phyloP scores from a whole-genome alignment of 164 flowering plant genomes.

The Chimonanthus salicifolius region DNA sequence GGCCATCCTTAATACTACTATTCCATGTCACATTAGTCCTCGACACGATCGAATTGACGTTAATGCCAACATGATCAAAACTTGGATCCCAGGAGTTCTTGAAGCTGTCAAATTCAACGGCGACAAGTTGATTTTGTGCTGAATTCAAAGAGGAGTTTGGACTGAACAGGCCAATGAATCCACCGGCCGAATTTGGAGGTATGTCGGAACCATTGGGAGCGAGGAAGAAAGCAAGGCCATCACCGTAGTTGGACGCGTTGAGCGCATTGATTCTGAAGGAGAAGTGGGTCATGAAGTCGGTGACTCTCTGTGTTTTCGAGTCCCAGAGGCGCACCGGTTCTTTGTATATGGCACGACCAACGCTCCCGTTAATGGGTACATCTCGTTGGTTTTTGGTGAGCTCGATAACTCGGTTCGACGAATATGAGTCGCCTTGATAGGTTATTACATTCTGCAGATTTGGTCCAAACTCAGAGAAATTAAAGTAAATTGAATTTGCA shows the following conservation, averaged over 20 bases:
- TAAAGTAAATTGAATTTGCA: not conserved
- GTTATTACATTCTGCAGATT: not conserved
- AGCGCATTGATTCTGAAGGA: conserved; percentile 18
- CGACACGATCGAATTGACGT: conserved; percentile 30
- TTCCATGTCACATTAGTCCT: conserved; percentile 17
- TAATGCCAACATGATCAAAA: conserved; percentile 37
- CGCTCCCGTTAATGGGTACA: not conserved
- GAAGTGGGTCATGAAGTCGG: conserved; percentile 24
- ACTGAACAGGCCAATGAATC: conserved; percentile 25
- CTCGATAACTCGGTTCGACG: not conserved
- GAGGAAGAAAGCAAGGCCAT: conserved; percentile 52
- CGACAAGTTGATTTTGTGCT: conserved; percentile 17
- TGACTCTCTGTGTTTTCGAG: not conserved
- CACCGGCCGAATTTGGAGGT: conserved; percentile 13
- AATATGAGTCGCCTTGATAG: not conserved
- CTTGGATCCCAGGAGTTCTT: conserved; percentile 28
- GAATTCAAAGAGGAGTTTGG: conserved; percentile 5
- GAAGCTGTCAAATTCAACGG: conserved; percentile 41
- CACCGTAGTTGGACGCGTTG: conserved; percentile 8
- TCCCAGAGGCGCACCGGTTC: conserved; percentile 14
- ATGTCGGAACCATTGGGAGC: conserved; percentile 24
- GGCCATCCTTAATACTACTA: conserved; percentile 14
- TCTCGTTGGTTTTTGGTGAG: conserved; percentile 21
- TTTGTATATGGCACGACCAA: conserved; percentile 8
- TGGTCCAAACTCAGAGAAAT: not conserved